Percentiles rank a stretch among this genome's conserved stretches.
These are phyloP conservation scores for Prunus dulcis DNA, from an alignment of 306 rosid genomes.

Conservation along the genomic window DNA sequence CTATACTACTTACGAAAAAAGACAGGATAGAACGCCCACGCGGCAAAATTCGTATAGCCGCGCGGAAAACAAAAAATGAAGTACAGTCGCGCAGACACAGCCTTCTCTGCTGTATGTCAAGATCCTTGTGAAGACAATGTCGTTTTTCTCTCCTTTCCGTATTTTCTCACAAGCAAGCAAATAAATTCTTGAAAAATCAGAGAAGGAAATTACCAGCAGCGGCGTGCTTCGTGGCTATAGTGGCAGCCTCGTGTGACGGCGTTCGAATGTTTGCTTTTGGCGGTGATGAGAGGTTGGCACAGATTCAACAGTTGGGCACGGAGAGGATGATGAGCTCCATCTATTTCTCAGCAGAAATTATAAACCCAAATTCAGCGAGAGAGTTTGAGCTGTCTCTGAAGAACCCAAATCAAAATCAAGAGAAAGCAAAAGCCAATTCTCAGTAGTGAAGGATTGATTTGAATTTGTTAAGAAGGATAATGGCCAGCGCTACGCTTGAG, in stretches of 20 bases:
- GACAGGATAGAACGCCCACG: too few species aligned
- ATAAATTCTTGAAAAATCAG: neutral
- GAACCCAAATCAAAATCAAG: neutral
- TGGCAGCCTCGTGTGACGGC: neutral
- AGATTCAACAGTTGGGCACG: neutral
- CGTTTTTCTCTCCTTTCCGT: neutral
- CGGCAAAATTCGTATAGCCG: too few species aligned
- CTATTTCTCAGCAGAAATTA: neutral
- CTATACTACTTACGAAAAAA: too few species aligned
- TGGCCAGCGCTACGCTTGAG: too few species aligned
- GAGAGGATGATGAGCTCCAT: neutral
- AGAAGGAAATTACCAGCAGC: neutral
- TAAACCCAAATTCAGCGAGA: neutral
- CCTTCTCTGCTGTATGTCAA: neutral
- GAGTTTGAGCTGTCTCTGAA: neutral
- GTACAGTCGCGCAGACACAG: neutral
- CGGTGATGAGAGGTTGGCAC: neutral
- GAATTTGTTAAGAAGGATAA: too few species aligned
- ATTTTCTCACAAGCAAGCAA: neutral
- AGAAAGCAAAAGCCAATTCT: too few species aligned
- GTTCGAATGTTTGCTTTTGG: neutral
- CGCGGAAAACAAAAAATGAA: too few species aligned
- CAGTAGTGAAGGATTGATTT: too few species aligned
- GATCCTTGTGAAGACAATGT: constrained; percentile 7
- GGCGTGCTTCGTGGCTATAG: neutral